phyloP scores from a whole-genome alignment of 306 rosid genomes.

The Glycine tomentella region DNA sequence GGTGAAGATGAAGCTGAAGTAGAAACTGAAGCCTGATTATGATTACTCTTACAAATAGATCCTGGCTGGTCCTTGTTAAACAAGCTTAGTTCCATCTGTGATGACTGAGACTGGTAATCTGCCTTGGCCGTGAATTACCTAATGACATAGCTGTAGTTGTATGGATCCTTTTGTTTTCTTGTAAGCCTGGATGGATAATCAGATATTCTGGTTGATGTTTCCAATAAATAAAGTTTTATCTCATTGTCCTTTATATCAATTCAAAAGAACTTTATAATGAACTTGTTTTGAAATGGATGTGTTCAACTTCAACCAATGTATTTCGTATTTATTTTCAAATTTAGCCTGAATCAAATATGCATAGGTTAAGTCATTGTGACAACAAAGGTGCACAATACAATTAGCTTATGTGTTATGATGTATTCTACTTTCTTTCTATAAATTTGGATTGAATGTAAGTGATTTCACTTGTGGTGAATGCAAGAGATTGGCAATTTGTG shows the following conservation, averaged over 20 bases:
- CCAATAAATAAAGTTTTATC: slow-evolving; percentile 30
- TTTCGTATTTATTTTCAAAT: neutral
- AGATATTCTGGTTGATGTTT: slow-evolving; percentile 42
- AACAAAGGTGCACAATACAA: neutral
- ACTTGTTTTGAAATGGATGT: slow-evolving; percentile 27
- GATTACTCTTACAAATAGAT: slow-evolving; percentile 41
- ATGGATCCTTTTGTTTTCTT: slow-evolving; percentile 39
- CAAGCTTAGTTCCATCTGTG: slow-evolving; percentile 24
- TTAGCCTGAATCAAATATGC: neutral
- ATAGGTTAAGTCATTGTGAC: slow-evolving; percentile 6
- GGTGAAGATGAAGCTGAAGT: neutral
- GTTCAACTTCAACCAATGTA: slow-evolving; percentile 4
- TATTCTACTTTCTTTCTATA: neutral
- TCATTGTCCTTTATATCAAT: slow-evolving; percentile 4
- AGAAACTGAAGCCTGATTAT: neutral
- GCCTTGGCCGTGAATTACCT: slow-evolving; percentile 45
- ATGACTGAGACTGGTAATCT: slow-evolving; percentile 41
- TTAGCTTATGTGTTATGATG: neutral
- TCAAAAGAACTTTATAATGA: neutral
- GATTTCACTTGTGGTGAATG: neutral
- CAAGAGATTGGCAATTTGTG: neutral
- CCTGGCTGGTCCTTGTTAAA: slow-evolving; percentile 42
- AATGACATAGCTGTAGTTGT: slow-evolving; percentile 45
- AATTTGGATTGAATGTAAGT: neutral
- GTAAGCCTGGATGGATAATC: slow-evolving; percentile 27